phyloP scores from a whole-genome alignment of 805 yeast genomes.

The Lipomyces orientalis region DNA sequence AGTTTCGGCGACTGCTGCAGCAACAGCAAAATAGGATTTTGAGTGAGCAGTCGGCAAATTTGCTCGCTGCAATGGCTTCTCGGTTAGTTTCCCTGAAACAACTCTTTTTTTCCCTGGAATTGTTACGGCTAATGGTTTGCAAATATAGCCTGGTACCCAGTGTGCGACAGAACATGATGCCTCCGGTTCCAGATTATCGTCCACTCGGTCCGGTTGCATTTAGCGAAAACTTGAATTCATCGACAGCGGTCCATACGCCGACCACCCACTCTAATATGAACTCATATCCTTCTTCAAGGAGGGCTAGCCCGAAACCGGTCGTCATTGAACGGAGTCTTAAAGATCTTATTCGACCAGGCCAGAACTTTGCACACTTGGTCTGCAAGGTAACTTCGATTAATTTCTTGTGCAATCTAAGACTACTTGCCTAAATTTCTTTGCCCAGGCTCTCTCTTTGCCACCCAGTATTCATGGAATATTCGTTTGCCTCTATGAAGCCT shows the following conservation, averaged over 20 bases:
- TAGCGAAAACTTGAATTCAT: neutral
- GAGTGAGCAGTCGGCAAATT: slow-evolving; percentile 11
- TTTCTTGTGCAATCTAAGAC: neutral
- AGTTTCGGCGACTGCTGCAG: slow-evolving; percentile 14
- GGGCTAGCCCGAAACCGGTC: slow-evolving; percentile 25
- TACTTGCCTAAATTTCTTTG: neutral
- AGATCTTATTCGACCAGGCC: slow-evolving; percentile 25
- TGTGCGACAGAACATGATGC: neutral
- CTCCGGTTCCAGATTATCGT: slow-evolving; percentile 1
- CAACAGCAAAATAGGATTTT: slow-evolving; percentile 20
- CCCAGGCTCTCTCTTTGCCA: slow-evolving; percentile 66
- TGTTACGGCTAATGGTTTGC: neutral
- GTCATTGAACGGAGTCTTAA: slow-evolving; percentile 23
- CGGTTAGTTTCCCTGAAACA: neutral
- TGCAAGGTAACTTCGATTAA: slow-evolving; percentile 21
- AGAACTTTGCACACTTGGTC: slow-evolving; percentile 18
- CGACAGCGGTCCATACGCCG: neutral
- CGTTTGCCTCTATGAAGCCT: slow-evolving; percentile 47
- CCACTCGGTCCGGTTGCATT: neutral
- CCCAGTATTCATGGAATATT: slow-evolving; percentile 63
- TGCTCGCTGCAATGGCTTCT: slow-evolving; percentile 10
- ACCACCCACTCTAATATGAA: neutral
- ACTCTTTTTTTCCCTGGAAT: neutral
- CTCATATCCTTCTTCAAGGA: neutral
- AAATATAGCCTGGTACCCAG: neutral